Evolutionary conservation across 2,329 filamentous ascomycete species (phyloP), one percentile per base, ranked within the genome.

Genomic region (Chaetomium strumarium): DNA sequence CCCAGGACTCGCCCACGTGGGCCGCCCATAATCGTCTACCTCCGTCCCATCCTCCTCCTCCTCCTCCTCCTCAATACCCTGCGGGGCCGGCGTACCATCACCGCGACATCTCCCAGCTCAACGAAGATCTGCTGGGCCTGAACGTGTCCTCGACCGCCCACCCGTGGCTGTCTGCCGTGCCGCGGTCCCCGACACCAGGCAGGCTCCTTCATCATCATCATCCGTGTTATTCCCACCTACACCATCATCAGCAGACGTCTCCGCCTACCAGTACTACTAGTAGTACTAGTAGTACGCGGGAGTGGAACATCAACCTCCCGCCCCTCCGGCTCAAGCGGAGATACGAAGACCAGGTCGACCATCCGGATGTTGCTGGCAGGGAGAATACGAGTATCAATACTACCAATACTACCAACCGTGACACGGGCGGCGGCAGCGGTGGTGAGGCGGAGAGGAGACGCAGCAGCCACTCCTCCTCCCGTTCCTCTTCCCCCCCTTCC

Each of bases 11-110:
- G 17, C 63, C 62, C 3, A 58, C 57, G 20, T 68, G 66, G 66
- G 63, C 62, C 9, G 49, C 63, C 5, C 60, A 63, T 1, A 70
- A 71, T n/a, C n/a, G n/a, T n/a, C n/a, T n/a, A n/a, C n/a, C n/a
- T n/a, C n/a, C n/a, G n/a, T n/a, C n/a, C n/a, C n/a, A n/a, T n/a
- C n/a, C n/a, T n/a, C n/a, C n/a, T n/a, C n/a, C n/a, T n/a, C 44
- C 54, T 58, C 1, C 51, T 6, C 34, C 46, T 17, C 40, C 19
- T 24, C 42, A 10, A 4, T n/a, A 2, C 34, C 44, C 11, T 24
- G 14, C 36, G 4, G 13, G 8, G 3, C 17, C 14, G 11, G 12
- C 16, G 14, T 16, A 34, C 20, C 29, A 46, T 38, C 41, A 40
- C 29, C 49, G 46, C 16, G 38, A 38, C 11, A 20, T 30, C 20